Percentiles rank a stretch among this genome's conserved stretches.
These are phyloP conservation scores for Umbelopsis sp. DNA, from an alignment of 371 early-diverging fungal species.

Conservation along the genomic window DNA sequence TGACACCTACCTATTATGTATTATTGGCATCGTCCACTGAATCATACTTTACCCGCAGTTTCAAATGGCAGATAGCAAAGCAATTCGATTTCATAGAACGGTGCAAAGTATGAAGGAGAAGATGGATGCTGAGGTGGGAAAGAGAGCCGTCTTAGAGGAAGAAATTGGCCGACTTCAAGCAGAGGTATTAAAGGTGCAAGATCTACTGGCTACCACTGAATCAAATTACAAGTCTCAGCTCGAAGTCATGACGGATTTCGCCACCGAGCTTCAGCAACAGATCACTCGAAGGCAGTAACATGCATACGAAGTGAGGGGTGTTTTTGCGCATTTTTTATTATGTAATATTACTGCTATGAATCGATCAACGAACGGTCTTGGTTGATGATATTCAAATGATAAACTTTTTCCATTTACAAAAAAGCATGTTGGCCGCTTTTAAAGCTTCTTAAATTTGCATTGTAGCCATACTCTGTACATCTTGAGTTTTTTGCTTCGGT, in stretches of 20 bases:
- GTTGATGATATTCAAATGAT: conserved; percentile 15
- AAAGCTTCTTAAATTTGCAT: conserved; percentile 87
- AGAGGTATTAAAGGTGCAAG: conserved; percentile 32
- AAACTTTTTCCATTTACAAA: not conserved
- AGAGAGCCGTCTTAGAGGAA: conserved; percentile 20
- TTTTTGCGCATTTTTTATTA: not conserved
- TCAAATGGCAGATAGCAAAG: conserved; percentile 47
- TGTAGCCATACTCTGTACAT: conserved; percentile 99
- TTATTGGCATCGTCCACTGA: not conserved
- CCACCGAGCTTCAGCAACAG: conserved; percentile 23
- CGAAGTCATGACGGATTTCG: conserved; percentile 44
- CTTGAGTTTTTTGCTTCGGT: conserved; percentile 89
- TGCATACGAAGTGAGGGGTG: too few relatives aligned
- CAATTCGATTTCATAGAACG: conserved; percentile 35
- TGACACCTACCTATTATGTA: not conserved
- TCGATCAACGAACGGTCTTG: not conserved
- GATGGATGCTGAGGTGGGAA: conserved; percentile 29
- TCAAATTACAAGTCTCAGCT: conserved; percentile 42
- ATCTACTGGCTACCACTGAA: conserved; percentile 41
- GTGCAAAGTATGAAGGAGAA: conserved; percentile 37
- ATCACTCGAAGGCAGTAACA: not conserved
- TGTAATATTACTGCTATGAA: conserved; percentile 13
- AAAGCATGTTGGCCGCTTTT: not conserved
- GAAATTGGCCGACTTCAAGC: conserved; percentile 38
- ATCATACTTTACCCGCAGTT: conserved; percentile 22